These are phyloP conservation scores for Pistacia vera DNA, from an alignment of 345 rosid genomes.

Conservation along the genomic window DNA sequence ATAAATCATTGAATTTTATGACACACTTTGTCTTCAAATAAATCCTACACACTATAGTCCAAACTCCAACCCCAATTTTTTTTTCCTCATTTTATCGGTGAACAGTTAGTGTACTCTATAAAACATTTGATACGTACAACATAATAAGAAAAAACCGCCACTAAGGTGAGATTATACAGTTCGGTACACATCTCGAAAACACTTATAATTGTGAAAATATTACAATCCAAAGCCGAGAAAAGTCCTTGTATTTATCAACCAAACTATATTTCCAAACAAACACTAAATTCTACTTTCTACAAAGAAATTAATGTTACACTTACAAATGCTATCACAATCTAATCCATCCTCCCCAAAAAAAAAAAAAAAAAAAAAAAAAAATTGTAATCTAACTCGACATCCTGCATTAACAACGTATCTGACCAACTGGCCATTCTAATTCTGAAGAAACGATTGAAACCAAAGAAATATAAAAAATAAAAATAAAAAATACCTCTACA, in stretches of 20 bases:
- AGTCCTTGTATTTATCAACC: constrained; percentile 10
- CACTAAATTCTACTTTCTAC: constrained; percentile 40
- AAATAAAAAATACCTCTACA: constrained; percentile 31
- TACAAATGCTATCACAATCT: constrained; percentile 38
- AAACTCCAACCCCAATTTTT: no score
- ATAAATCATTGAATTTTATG: no score
- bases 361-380: constrained; percentile 4
- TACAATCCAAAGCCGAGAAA: constrained; percentile 16
- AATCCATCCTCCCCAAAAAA: no score
- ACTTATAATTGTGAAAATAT: constrained; percentile 3
- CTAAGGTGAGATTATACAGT: not conserved
- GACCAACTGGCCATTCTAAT: not conserved
- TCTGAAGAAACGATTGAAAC: constrained; percentile 15
- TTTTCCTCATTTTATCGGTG: no score
- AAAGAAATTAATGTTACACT: constrained; percentile 24
- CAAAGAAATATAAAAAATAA: constrained; percentile 13
- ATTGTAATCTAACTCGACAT: constrained; percentile 11
- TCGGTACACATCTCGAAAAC: not conserved
- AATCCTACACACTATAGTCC: no score
- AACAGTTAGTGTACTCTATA: no score
- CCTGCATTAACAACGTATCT: constrained; percentile 10
- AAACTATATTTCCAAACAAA: constrained; percentile 27
- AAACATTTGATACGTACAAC: no score
- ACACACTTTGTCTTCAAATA: no score
- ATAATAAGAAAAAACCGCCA: not conserved